Conservation (phyloP, 2,329 filamentous ascomycete genomes). For the Fonsecaea erecta region DNA sequence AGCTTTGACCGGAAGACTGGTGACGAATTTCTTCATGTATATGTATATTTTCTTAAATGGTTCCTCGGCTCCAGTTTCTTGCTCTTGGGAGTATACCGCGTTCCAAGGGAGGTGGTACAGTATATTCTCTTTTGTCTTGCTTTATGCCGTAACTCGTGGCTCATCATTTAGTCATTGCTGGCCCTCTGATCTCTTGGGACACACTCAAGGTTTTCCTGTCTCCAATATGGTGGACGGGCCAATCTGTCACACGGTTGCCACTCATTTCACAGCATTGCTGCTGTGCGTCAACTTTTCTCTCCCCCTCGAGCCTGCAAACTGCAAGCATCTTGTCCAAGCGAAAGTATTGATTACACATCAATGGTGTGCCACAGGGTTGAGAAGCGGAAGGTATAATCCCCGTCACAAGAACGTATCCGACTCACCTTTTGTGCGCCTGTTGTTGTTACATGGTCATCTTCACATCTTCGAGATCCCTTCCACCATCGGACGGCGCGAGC, state of each 20-base stretch:
- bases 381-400: not conserved
- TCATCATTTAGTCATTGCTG: not conserved
- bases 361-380: not conserved
- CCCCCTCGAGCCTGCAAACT: not conserved
- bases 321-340: constrained; percentile 1
- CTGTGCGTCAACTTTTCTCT: not conserved
- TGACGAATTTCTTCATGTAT: not conserved
- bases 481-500: constrained; percentile 5
- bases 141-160: not conserved
- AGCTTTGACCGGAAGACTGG: not conserved
- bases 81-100: not conserved
- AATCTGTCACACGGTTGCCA: not conserved
- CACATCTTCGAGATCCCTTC: constrained; percentile 6
- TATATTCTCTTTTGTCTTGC: not conserved
- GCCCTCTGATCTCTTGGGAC: not conserved
- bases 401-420: not conserved
- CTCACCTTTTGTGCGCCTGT: constrained; percentile 9
- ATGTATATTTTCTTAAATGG: not conserved
- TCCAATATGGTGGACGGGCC: not conserved
- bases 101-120: not conserved
- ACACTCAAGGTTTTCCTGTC: not conserved
- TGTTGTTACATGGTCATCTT: constrained; percentile 24
- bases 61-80: not conserved
- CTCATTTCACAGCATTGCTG: not conserved
- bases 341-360: constrained; percentile 1